Evolutionary conservation across 768 basidiomycete genomes (phyloP), one percentile per base, ranked within the genome.

Genomic region (Lactifluus piperatus): DNA sequence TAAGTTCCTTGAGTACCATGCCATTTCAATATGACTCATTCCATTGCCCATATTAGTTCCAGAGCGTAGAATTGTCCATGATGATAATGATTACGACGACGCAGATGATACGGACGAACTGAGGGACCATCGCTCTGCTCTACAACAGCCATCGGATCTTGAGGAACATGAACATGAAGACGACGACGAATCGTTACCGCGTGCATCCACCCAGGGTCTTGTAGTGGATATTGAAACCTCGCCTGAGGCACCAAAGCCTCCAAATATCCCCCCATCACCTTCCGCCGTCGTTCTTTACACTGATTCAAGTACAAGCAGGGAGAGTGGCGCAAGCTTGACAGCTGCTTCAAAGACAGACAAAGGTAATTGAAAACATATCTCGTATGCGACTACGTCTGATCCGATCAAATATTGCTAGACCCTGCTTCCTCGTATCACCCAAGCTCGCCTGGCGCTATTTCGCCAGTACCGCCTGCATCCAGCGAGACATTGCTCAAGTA

Each of bases 391-490:
- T 32, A 30, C 2, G 5, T 49, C 55, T 56, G 56, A 32, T 49
- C 53, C n/a, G 22, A 36, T 50, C 20, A 30, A 43, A 49, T 24
- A 18, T 52, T 45, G 9, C n/a, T 29, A 63, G 58, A 65, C 18
- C 54, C 26, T 13, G 24, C 62, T 27, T 43, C 61, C 58, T 22
- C 57, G 37, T 46, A 50, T 79, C 13, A 78, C 83, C 22, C 79
- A 76, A 67, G 75, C 77, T 51, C 71, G 13, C 79, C 82, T 57
- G 76, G 79, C 46, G 81, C 79, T 37, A 78, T 81, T 11, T 92
- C 90, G 8, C 87, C 89, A n/a, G 81, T 93, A 37, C 91, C 91
- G 41, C 80, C 83, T 18, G 80, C 83, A 11, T 84, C 87, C 27
- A 77, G 82, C 14, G 80, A 80, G 30, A 90, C 91, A 71, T 71